These are phyloP conservation scores for Volvox reticuliferus DNA, from an alignment of 139 green algal genomes.

Conservation along the genomic window DNA sequence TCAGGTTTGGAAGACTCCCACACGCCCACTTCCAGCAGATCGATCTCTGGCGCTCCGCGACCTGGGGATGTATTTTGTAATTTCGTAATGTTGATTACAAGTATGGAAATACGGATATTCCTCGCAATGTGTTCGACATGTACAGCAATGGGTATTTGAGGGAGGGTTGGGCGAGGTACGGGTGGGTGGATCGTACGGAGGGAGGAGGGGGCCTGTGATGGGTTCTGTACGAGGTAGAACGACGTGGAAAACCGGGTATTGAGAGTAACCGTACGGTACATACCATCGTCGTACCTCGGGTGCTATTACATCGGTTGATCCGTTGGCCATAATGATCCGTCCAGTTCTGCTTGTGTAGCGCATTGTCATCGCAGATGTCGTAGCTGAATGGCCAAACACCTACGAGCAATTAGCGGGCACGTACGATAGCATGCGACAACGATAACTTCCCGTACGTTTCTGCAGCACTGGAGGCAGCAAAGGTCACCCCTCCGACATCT, in stretches of 20 bases:
- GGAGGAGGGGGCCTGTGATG: too few relatives aligned
- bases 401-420: not conserved
- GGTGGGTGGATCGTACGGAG: not conserved
- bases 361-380: constrained; percentile 56
- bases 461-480: too few relatives aligned
- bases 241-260: too few relatives aligned
- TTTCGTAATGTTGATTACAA: too few relatives aligned
- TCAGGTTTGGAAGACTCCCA: constrained; percentile 1
- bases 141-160: too few relatives aligned
- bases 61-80: constrained; percentile 11
- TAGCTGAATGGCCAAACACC: constrained; percentile 66
- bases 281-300: not conserved
- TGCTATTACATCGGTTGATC: constrained; percentile 18
- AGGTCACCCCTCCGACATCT: too few relatives aligned
- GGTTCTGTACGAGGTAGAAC: too few relatives aligned
- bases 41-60: constrained; percentile 65
- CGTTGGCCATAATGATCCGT: constrained; percentile 27
- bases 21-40: constrained; percentile 65
- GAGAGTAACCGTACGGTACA: not conserved
- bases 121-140: too few relatives aligned
- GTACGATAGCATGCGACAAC: not conserved
- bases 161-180: not conserved
- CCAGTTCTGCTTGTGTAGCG: constrained; percentile 32
- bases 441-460: too few relatives aligned
- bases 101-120: too few relatives aligned